Evolutionary conservation across 495 filamentous ascomycete species (phyloP).

Genomic region (Pyronema omphalodes): DNA sequence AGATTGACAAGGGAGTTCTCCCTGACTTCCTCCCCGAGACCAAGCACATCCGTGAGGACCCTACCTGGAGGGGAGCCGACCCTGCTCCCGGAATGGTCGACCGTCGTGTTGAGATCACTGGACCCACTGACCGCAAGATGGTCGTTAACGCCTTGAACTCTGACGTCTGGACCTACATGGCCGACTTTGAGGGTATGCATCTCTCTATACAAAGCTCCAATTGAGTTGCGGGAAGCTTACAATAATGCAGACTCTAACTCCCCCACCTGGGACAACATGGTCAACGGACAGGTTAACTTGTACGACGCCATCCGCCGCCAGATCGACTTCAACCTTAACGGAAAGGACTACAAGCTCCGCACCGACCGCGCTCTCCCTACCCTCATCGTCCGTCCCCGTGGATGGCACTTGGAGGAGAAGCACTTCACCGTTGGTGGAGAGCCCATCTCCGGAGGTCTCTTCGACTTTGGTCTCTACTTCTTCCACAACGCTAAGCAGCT

Average conservation of each 20-base stretch:
- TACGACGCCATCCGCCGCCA: slow-evolving; percentile 91
- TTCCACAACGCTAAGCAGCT: slow-evolving; percentile 94
- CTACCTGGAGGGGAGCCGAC: slow-evolving; percentile 83
- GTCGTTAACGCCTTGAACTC: slow-evolving; percentile 96
- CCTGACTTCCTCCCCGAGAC: slow-evolving; percentile 95
- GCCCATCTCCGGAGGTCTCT: slow-evolving; percentile 79
- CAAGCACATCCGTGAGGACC: slow-evolving; percentile 83
- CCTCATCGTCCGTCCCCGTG: slow-evolving; percentile 64
- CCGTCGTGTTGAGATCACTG: slow-evolving; percentile 95
- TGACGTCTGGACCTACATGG: slow-evolving; percentile 99
- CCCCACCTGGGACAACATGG: slow-evolving; percentile 98
- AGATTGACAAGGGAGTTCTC: slow-evolving; percentile 81
- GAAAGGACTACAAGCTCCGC: slow-evolving; percentile 93
- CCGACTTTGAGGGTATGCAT: slow-evolving; percentile 85
- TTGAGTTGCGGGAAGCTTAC: not conserved
- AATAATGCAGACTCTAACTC: slow-evolving; percentile 63
- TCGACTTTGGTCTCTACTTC: slow-evolving; percentile 98
- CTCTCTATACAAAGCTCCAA: not conserved
- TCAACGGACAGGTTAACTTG: slow-evolving; percentile 94
- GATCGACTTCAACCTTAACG: slow-evolving; percentile 88
- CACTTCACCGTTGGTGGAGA: slow-evolving; percentile 93
- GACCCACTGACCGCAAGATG: slow-evolving; percentile 97
- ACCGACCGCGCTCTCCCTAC: slow-evolving; percentile 66
- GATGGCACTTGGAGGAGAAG: slow-evolving; percentile 96
- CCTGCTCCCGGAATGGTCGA: slow-evolving; percentile 89